A percentile compares a stretch with the other conserved stretches of the same genome.
Evolutionary conservation across 2,329 filamentous ascomycete genomes (phyloP).

Genomic region (Lomentospora prolificans): DNA sequence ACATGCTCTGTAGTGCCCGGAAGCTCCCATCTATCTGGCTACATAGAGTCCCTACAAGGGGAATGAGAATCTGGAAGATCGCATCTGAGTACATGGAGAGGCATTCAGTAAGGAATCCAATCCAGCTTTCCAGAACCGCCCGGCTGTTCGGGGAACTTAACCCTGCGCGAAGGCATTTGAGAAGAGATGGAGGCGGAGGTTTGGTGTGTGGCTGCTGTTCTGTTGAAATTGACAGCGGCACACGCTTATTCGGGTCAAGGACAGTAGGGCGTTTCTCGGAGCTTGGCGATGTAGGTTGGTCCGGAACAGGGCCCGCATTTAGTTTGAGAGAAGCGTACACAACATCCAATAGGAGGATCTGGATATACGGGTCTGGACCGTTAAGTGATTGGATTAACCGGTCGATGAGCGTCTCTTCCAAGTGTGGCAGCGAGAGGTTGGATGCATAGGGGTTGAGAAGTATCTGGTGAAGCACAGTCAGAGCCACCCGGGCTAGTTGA

Average conservation of each 20-base stretch:
- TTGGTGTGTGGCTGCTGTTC: conserved; percentile 26
- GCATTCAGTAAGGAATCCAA: conserved; percentile 72
- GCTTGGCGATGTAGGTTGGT: conserved; percentile 32
- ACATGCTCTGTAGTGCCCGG: conserved; percentile 56
- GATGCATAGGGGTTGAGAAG: conserved; percentile 53
- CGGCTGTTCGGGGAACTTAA: conserved; percentile 67
- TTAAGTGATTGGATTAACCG: conserved; percentile 52
- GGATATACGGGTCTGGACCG: conserved; percentile 58
- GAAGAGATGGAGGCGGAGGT: conserved; percentile 47
- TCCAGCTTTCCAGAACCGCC: conserved; percentile 81
- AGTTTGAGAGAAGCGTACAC: conserved; percentile 65
- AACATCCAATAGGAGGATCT: conserved; percentile 70
- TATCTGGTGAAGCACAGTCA: conserved; percentile 62
- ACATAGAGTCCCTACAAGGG: conserved; percentile 83
- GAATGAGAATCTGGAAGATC: conserved; percentile 84
- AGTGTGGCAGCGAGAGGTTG: conserved; percentile 49
- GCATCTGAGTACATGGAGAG: conserved; percentile 74
- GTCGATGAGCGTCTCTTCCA: conserved; percentile 63
- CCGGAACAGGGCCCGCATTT: conserved; percentile 31
- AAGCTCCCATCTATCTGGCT: conserved; percentile 67
- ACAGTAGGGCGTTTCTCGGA: conserved; percentile 36
- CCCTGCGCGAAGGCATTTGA: conserved; percentile 76
- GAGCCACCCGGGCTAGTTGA: conserved; percentile 59
- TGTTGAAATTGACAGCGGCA: not conserved
- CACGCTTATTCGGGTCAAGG: conserved; percentile 22